A percentile compares a stretch with the other conserved stretches of the same genome.
phyloP scores from a whole-genome alignment of 768 basidiomycete genomes.

The Kwoniella europaea region DNA sequence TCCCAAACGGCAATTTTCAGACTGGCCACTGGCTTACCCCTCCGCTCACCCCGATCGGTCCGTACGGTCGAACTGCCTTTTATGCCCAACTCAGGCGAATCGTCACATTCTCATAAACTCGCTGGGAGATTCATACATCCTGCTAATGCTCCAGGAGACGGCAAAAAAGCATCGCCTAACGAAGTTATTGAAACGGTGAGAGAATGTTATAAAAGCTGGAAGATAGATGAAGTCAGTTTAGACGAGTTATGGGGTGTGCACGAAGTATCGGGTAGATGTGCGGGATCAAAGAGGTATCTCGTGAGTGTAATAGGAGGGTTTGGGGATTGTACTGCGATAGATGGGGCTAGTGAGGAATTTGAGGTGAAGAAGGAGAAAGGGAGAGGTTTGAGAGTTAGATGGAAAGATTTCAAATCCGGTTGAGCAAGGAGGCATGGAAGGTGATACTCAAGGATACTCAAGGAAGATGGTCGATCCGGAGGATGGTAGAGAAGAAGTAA shows the following conservation, averaged over 20 bases:
- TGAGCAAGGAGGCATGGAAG: neutral
- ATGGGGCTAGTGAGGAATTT: conserved; percentile 19
- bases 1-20: conserved; percentile 57
- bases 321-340: conserved; percentile 46
- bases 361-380: conserved; percentile 38
- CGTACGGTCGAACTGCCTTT: conserved; percentile 53
- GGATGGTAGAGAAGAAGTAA: neutral
- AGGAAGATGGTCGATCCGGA: neutral
- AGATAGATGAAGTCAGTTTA: conserved; percentile 42
- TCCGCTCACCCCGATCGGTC: conserved; percentile 55
- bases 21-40: conserved; percentile 39
- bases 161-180: conserved; percentile 14
- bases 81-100: conserved; percentile 50
- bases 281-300: conserved; percentile 49
- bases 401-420: conserved; percentile 26
- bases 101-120: conserved; percentile 46
- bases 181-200: conserved; percentile 40
- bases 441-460: neutral
- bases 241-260: conserved; percentile 49
- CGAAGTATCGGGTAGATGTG: conserved; percentile 40
- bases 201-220: conserved; percentile 41
- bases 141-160: conserved; percentile 28
- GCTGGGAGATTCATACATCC: conserved; percentile 37
- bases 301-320: conserved; percentile 50
- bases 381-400: conserved; percentile 36